Base-by-base conservation (phyloP, 371 early-diverging fungal species). In the Entomophthora muscae region DNA sequence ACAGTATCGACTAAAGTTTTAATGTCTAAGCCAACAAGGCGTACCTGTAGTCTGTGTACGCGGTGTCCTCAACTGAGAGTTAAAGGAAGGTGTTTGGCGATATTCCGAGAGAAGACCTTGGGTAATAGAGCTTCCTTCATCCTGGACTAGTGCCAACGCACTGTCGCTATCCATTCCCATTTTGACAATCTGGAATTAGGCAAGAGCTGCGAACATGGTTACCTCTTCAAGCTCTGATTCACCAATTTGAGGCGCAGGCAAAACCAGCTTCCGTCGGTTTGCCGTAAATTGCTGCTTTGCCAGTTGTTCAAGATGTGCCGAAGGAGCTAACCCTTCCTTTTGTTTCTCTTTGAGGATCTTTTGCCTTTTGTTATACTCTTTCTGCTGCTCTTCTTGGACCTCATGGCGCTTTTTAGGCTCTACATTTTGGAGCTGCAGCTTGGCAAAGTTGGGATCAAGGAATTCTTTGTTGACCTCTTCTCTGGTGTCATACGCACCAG, bases 211-310 rank as follows among this genome's bases (percentile, higher is more conserved):
- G 22, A 57, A 12, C 3, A 23, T 13, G 1, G 27, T 51, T 58
- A 57, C 26, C 53, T 88, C 86, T 63, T 93, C 96, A 32, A 97
- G 70, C 71, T 95, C 96, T 3, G 75, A 75, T 64, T 93, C 93
- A 54, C 86, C 83, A 1, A 95, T 84, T 73, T 93, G 94, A 24
- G 98, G 98, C 1, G 90, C 78, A 7, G 98, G 96, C 32, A 97
- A 75, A 22, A 80, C 77, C 32, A 97, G 76, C 68, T 81, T 85
- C 61, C 80, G 79, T 57, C 95, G 84, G 57, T 84, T 88, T 12
- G 78, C 73, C 51, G 83, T 77, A 64, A 86, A 81, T 54, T 86
- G 83, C 26, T 78, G 82, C 63, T 86, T 85, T 62, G 84, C 80
- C 53, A 78, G 73, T 62, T 82, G 79, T n/a, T 74, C 68, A 32